These are phyloP conservation scores for Leccinum subtestaceum DNA, from an alignment of 768 basidiomycete species.

Conservation along the genomic window DNA sequence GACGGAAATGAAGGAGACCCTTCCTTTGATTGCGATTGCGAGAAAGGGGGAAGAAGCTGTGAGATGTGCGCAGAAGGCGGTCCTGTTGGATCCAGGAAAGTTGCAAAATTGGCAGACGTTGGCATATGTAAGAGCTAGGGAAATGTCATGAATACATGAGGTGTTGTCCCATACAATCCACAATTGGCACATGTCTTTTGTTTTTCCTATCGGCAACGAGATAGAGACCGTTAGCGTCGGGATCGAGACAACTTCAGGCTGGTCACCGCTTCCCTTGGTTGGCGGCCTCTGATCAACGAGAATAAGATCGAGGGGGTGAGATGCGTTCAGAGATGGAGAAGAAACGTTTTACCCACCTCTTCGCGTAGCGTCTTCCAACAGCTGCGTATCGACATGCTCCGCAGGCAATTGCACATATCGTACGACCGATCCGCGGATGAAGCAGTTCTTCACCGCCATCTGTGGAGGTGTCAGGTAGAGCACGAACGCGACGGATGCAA, in stretches of 20 bases:
- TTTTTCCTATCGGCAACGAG: neutral
- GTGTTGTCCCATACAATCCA: neutral
- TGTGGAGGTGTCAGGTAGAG: constrained; percentile 29
- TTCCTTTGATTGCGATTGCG: constrained; percentile 52
- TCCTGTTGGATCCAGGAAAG: constrained; percentile 53
- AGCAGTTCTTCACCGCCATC: constrained; percentile 99
- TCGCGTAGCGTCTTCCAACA: constrained; percentile 94
- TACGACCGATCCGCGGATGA: constrained; percentile 97
- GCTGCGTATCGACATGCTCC: constrained; percentile 90
- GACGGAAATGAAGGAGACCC: constrained; percentile 38
- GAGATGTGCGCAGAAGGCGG: constrained; percentile 55
- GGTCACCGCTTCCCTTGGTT: constrained; percentile 40
- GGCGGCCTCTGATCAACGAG: constrained; percentile 35
- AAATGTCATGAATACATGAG: constrained; percentile 21
- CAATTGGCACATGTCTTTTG: neutral
- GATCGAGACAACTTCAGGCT: neutral
- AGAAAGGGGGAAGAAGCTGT: constrained; percentile 34
- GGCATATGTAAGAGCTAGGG: constrained; percentile 46
- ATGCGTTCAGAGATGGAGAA: neutral
- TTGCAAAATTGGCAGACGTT: constrained; percentile 55
- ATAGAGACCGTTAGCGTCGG: neutral
- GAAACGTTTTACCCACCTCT: constrained; percentile 57
- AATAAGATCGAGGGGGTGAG: constrained; percentile 4
- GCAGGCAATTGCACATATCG: constrained; percentile 95
- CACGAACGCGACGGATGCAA: neutral